Evolutionary conservation across 331 rosid species (phyloP).

Genomic region (Rosa hybrid): DNA sequence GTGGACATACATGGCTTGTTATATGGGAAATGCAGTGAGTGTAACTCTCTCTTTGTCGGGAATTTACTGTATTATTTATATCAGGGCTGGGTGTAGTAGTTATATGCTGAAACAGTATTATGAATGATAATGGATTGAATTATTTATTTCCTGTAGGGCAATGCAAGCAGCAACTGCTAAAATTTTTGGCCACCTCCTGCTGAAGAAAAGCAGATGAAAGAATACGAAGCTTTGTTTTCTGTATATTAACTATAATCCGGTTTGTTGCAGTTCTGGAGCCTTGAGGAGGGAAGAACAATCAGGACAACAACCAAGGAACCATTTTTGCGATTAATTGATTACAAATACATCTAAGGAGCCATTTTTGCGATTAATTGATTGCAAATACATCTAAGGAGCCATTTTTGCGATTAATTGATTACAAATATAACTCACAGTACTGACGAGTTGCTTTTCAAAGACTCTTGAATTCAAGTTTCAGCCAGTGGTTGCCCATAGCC

Average conservation of each 20-base stretch:
- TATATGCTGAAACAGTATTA: background rate
- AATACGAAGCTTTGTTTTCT: background rate
- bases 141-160: slow-evolving; percentile 3
- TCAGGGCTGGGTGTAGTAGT: background rate
- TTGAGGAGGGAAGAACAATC: background rate
- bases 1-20: background rate
- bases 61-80: background rate
- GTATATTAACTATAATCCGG: background rate
- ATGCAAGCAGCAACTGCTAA: background rate
- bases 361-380: background rate
- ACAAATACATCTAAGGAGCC: background rate
- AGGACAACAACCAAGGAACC: background rate
- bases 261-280: background rate
- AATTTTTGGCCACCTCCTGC: background rate
- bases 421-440: background rate
- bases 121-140: background rate
- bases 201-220: background rate
- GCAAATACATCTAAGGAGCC: background rate
- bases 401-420: background rate
- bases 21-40: slow-evolving; percentile 1
- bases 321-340: background rate
- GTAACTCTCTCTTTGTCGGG: background rate
- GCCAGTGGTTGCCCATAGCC: background rate
- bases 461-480: background rate
- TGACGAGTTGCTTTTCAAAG: background rate